phyloP scores from a whole-genome alignment of 2,329 filamentous ascomycete genomes.

The Alternaria dauci region DNA sequence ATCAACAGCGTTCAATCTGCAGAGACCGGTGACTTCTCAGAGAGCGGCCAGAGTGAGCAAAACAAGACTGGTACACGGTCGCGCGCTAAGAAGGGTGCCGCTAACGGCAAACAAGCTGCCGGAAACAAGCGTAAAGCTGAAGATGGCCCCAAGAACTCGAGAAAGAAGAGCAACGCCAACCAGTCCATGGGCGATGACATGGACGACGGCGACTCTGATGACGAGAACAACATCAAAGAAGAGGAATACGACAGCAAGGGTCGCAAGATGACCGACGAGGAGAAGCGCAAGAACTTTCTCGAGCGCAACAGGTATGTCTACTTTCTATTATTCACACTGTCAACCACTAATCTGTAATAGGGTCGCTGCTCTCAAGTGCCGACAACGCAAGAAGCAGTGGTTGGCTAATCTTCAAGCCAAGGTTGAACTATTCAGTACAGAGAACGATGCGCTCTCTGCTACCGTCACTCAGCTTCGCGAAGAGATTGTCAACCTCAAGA shows the following conservation, averaged over 20 bases:
- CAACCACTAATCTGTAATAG: slow-evolving; percentile 59
- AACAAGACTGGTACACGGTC: slow-evolving; percentile 64
- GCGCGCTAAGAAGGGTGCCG: slow-evolving; percentile 48
- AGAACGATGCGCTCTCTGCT: slow-evolving; percentile 86
- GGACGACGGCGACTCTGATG: slow-evolving; percentile 55
- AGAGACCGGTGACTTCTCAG: slow-evolving; percentile 72
- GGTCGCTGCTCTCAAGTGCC: slow-evolving; percentile 94
- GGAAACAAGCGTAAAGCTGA: slow-evolving; percentile 75
- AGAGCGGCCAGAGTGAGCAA: slow-evolving; percentile 71
- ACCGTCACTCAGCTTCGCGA: slow-evolving; percentile 87
- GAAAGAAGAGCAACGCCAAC: slow-evolving; percentile 70
- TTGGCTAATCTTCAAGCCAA: slow-evolving; percentile 92
- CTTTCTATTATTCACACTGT: slow-evolving; percentile 17
- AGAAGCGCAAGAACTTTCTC: slow-evolving; percentile 97
- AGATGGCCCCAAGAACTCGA: slow-evolving; percentile 72
- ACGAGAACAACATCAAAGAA: slow-evolving; percentile 50
- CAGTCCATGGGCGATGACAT: slow-evolving; percentile 60
- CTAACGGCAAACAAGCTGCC: slow-evolving; percentile 47
- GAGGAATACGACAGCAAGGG: slow-evolving; percentile 59
- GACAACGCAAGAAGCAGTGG: slow-evolving; percentile 99
- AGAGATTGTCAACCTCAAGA: slow-evolving; percentile 95
- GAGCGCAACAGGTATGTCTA: slow-evolving; percentile 86
- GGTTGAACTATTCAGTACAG: slow-evolving; percentile 88
- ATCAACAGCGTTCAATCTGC: slow-evolving; percentile 66
- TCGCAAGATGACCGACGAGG: slow-evolving; percentile 96